A percentile compares a stretch with the other conserved stretches of the same genome.
These are phyloP conservation scores for Bertia moriformis DNA, from an alignment of 2,329 filamentous ascomycete species.

Conservation along the genomic window DNA sequence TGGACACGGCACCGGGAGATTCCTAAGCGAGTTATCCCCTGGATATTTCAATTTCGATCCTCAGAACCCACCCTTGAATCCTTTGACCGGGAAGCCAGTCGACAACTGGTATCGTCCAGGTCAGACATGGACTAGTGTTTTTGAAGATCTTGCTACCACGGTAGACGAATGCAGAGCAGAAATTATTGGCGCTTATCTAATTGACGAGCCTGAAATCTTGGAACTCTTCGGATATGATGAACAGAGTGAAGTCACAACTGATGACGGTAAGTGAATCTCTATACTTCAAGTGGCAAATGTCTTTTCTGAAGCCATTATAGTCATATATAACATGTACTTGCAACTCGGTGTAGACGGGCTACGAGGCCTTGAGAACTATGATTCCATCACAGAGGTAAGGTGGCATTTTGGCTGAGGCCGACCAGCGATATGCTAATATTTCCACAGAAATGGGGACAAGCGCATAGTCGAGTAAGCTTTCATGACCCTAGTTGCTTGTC, in stretches of 20 bases:
- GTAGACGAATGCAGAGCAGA: constrained; percentile 40
- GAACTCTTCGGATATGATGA: constrained; percentile 23
- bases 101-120: constrained; percentile 43
- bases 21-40: constrained; percentile 36
- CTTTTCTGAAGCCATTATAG: constrained; percentile 7
- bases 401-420: not conserved
- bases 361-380: constrained; percentile 20
- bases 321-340: constrained; percentile 23
- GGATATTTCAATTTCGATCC: constrained; percentile 48
- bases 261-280: constrained; percentile 20
- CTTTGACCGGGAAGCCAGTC: constrained; percentile 36
- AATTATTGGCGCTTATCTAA: constrained; percentile 25
- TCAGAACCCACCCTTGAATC: constrained; percentile 37
- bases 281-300: too few species aligned
- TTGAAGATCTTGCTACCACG: constrained; percentile 39
- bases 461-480: constrained; percentile 17
- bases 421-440: constrained; percentile 3
- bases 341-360: constrained; percentile 24
- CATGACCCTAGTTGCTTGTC: not conserved
- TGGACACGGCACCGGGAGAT: constrained; percentile 49
- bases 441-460: constrained; percentile 25
- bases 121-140: constrained; percentile 48
- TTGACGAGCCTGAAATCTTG: constrained; percentile 25
- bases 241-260: constrained; percentile 16
- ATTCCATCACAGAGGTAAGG: constrained; percentile 5